A percentile compares a stretch with the other conserved stretches of the same genome.
Evolutionary conservation across 2,329 filamentous ascomycete species (phyloP).

Genomic region (Ceratocystiopsis sp.): DNA sequence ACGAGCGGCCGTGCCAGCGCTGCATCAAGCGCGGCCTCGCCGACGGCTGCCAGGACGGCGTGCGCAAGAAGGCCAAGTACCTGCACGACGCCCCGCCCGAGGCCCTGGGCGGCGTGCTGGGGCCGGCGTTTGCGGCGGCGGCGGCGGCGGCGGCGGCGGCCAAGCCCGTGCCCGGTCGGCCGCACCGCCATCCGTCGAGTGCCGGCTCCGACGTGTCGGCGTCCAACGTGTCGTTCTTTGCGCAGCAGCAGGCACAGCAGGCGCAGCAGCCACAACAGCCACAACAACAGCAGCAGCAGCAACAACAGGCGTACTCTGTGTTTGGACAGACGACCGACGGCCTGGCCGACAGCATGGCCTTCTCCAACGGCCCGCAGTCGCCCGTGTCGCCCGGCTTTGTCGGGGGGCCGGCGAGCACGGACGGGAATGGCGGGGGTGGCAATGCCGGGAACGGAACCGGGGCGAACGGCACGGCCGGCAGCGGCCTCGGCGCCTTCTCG

Average conservation of each 20-base stretch:
- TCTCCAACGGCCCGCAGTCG: conserved; percentile 43
- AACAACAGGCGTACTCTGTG: conserved; percentile 27
- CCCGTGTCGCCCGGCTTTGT: conserved; percentile 62
- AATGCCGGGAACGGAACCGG: conserved; percentile 30
- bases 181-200: conserved; percentile 28
- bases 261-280: too few species aligned
- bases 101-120: conserved; percentile 71
- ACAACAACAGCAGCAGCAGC: conserved; percentile 5
- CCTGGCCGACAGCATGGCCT: conserved; percentile 33
- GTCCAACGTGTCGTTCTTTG: conserved; percentile 25
- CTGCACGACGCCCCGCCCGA: conserved; percentile 89
- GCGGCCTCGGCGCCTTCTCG: conserved; percentile 21
- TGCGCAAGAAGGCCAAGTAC: conserved; percentile 98
- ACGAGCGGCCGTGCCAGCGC: conserved; percentile 83
- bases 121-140: conserved; percentile 42
- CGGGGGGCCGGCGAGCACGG: conserved; percentile 17
- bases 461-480: conserved; percentile 2
- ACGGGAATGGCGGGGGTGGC: conserved; percentile 29
- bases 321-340: conserved; percentile 31
- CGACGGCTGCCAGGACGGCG: conserved; percentile 85
- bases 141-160: neutral
- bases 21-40: conserved; percentile 89
- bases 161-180: too few species aligned
- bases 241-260: too few species aligned
- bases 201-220: conserved; percentile 26